phyloP scores from a whole-genome alignment of 2,329 filamentous ascomycete genomes.

The Penicillium sp. region DNA sequence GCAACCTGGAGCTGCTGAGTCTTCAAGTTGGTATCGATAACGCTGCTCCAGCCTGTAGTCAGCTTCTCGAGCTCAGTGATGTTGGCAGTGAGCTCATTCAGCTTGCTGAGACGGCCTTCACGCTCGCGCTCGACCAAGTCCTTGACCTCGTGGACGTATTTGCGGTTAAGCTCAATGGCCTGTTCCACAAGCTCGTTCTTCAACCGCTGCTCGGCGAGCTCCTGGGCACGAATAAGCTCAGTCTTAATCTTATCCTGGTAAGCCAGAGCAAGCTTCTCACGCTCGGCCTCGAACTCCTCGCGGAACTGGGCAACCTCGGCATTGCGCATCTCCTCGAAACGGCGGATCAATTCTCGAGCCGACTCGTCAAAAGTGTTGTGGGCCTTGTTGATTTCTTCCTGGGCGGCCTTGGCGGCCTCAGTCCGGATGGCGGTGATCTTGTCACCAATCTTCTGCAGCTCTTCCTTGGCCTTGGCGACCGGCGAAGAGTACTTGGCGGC shows the following conservation, averaged over 20 bases:
- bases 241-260: conserved; percentile 79
- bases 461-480: conserved; percentile 80
- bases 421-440: conserved; percentile 75
- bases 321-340: conserved; percentile 80
- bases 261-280: conserved; percentile 70
- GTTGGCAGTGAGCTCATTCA: conserved; percentile 72
- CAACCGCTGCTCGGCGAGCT: conserved; percentile 77
- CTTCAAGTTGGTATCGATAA: conserved; percentile 84
- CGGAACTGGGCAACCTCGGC: conserved; percentile 80
- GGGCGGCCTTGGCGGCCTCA: conserved; percentile 66
- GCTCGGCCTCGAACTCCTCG: conserved; percentile 83
- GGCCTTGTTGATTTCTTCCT: conserved; percentile 68
- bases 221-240: conserved; percentile 74
- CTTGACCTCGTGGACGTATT: conserved; percentile 76
- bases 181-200: conserved; percentile 88
- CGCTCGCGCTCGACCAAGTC: conserved; percentile 85
- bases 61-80: conserved; percentile 84
- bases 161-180: conserved; percentile 80
- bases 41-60: conserved; percentile 83
- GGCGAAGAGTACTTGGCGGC: conserved; percentile 73
- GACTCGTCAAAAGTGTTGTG: conserved; percentile 81
- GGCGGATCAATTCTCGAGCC: conserved; percentile 79
- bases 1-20: conserved; percentile 96
- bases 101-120: conserved; percentile 78
- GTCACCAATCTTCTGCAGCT: conserved; percentile 72